phyloP scores from a whole-genome alignment of 2,329 filamentous ascomycete genomes.

The Plenodomus lindquistii region DNA sequence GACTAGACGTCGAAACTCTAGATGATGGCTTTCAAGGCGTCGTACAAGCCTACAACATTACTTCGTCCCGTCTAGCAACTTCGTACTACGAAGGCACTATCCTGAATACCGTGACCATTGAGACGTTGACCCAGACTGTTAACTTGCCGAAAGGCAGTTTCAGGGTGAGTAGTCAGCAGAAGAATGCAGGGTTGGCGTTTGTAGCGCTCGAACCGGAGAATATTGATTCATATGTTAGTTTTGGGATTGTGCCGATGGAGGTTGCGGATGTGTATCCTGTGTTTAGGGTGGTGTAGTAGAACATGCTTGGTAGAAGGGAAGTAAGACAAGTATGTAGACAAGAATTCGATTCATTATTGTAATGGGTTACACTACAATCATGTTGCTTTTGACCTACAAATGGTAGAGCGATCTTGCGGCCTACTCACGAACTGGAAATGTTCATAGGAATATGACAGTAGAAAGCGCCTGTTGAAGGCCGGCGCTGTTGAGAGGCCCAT shows the following conservation, averaged over 20 bases:
- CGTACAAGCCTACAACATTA: conserved; percentile 43
- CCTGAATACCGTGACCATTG: conserved; percentile 37
- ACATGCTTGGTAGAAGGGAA: too few relatives aligned
- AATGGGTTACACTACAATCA: neutral
- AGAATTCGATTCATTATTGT: too few relatives aligned
- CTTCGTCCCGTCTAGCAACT: conserved; percentile 27
- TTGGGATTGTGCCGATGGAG: conserved; percentile 42
- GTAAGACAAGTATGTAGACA: too few relatives aligned
- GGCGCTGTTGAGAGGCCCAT: neutral
- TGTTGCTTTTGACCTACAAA: too few relatives aligned
- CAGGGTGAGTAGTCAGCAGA: conserved; percentile 40
- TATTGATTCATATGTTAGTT: conserved; percentile 44
- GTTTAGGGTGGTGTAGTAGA: conserved; percentile 26
- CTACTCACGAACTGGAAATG: too few relatives aligned
- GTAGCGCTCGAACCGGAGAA: conserved; percentile 45
- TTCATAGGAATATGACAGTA: too few relatives aligned
- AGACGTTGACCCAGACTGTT: conserved; percentile 27
- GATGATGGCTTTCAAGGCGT: conserved; percentile 30
- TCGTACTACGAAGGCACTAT: conserved; percentile 42
- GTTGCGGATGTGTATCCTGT: conserved; percentile 42
- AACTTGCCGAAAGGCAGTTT: conserved; percentile 40
- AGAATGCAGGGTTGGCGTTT: conserved; percentile 44
- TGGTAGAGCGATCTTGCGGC: too few relatives aligned
- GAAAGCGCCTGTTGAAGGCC: neutral
- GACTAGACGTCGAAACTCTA: conserved; percentile 38